phyloP scores from a whole-genome alignment of 257 asterid species.

The Nicotiana tomentosiformis region DNA sequence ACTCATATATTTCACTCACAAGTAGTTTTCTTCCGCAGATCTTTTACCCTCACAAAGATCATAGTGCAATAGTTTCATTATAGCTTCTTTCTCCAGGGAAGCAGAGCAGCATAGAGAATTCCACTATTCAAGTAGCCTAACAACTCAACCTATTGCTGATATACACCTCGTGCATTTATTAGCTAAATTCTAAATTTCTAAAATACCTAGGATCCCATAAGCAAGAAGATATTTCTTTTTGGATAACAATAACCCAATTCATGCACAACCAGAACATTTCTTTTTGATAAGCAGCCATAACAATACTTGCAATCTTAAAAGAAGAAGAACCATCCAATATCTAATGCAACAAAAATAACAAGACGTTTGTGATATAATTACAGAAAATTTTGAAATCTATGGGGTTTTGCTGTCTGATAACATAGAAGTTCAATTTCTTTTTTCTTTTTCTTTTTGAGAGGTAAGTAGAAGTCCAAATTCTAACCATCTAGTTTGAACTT shows the following conservation, averaged over 20 bases:
- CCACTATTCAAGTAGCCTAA: neutral
- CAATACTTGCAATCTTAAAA: neutral
- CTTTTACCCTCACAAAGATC: neutral
- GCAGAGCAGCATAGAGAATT: constrained; percentile 2
- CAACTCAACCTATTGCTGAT: neutral
- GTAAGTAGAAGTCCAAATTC: neutral
- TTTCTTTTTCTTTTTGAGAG: neutral
- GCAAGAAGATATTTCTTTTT: neutral
- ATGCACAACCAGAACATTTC: neutral
- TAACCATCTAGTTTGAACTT: neutral
- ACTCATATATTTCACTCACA: neutral
- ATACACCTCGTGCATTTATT: neutral
- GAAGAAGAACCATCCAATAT: neutral
- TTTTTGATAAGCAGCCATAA: neutral
- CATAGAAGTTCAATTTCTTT: neutral
- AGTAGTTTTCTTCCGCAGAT: neutral
- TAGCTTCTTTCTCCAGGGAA: neutral
- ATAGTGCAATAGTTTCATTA: constrained; percentile 1
- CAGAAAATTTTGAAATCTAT: neutral
- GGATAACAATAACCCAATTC: neutral
- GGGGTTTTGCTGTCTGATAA: neutral
- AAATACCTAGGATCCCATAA: neutral
- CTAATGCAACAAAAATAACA: neutral
- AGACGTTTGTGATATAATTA: neutral
- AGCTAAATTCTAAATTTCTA: neutral